A percentile compares a stretch with the other conserved stretches of the same genome.
These are phyloP conservation scores for Lanzia echinophila DNA, from an alignment of 2,329 filamentous ascomycete species.

Conservation along the genomic window DNA sequence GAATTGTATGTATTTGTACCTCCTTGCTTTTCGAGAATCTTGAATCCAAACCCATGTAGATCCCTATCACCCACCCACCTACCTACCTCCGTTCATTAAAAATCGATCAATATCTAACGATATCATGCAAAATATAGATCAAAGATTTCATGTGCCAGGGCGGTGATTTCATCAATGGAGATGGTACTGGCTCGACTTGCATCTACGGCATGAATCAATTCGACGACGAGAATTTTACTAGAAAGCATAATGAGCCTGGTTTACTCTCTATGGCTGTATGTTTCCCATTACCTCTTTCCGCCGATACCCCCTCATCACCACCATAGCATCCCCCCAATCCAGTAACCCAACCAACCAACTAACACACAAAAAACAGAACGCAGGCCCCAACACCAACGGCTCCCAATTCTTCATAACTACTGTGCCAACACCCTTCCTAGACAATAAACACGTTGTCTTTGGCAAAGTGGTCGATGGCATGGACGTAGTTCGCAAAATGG, in stretches of 20 bases:
- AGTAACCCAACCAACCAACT: neutral
- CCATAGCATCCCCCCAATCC: constrained; percentile 3
- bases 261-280: constrained; percentile 88
- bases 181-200: constrained; percentile 80
- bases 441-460: constrained; percentile 93
- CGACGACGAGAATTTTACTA: constrained; percentile 79
- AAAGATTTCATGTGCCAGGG: constrained; percentile 97
- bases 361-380: constrained; percentile 56
- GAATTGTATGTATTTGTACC: constrained; percentile 58
- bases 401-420: constrained; percentile 98
- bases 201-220: constrained; percentile 86
- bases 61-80: too few relatives aligned
- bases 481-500: constrained; percentile 87
- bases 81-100: constrained; percentile 10
- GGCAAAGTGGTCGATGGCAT: constrained; percentile 84
- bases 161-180: constrained; percentile 89
- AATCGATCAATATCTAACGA: neutral
- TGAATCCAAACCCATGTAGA: too few relatives aligned
- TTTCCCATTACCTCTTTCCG: constrained; percentile 18
- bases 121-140: constrained; percentile 49
- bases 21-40: neutral
- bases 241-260: constrained; percentile 73
- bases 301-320: neutral
- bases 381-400: constrained; percentile 86
- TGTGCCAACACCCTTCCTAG: constrained; percentile 76